phyloP scores from a whole-genome alignment of 768 basidiomycete genomes.

The Serendipita vermifera region DNA sequence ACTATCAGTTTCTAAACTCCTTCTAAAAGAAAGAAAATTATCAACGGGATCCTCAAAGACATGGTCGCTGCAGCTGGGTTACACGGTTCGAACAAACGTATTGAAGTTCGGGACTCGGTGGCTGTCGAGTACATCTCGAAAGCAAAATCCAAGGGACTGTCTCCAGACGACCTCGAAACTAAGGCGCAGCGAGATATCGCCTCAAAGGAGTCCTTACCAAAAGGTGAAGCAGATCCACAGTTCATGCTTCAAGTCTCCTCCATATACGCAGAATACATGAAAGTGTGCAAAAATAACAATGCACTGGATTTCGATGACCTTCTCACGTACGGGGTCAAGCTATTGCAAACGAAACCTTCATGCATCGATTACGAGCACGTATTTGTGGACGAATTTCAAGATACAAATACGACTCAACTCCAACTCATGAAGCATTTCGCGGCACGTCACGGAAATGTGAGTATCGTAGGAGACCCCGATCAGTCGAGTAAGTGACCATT shows the following conservation, averaged over 20 bases:
- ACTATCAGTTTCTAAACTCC: constrained; percentile 8
- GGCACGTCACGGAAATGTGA: constrained; percentile 39
- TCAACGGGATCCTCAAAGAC: constrained; percentile 45
- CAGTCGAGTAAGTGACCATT: constrained; percentile 65
- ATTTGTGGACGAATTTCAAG: constrained; percentile 75
- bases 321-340: constrained; percentile 53
- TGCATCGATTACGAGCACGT: constrained; percentile 49
- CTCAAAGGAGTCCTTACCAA: not conserved
- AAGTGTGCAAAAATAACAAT: constrained; percentile 43
- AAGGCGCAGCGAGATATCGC: not conserved
- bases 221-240: constrained; percentile 10
- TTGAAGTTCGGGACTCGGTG: constrained; percentile 37
- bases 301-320: constrained; percentile 83
- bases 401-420: constrained; percentile 75
- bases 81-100: not conserved
- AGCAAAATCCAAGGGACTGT: constrained; percentile 48
- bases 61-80: constrained; percentile 24
- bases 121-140: constrained; percentile 57
- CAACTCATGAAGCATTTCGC: constrained; percentile 62
- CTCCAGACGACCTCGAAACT: constrained; percentile 34
- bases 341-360: constrained; percentile 40
- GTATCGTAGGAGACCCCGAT: constrained; percentile 83
- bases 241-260: constrained; percentile 32
- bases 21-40: constrained; percentile 48
- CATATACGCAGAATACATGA: constrained; percentile 56